phyloP scores from a whole-genome alignment of 352 stramenopile genomes.

The Phytophthora citrophthora region DNA sequence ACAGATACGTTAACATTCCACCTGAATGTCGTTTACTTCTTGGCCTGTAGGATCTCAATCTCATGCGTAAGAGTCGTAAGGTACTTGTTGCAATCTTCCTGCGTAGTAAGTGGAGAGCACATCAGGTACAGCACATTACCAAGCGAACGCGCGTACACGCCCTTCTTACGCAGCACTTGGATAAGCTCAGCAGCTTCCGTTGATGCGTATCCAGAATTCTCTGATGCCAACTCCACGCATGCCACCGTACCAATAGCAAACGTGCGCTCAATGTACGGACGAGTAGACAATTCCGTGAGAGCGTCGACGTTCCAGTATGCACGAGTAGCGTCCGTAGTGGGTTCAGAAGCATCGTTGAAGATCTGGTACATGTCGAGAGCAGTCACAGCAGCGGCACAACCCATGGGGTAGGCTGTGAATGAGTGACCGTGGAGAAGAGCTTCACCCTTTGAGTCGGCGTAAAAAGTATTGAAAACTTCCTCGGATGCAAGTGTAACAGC shows the following conservation, averaged over 20 bases:
- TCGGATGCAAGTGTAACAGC: conserved; percentile 88
- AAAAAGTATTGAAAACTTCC: conserved; percentile 91
- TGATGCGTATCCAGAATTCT: conserved; percentile 70
- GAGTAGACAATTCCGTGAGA: conserved; percentile 57
- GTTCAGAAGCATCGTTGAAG: conserved; percentile 39
- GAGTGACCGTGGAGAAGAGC: conserved; percentile 92
- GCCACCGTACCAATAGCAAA: conserved; percentile 85
- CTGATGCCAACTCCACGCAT: conserved; percentile 70
- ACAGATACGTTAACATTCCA: conserved; percentile 6
- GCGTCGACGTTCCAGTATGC: conserved; percentile 65
- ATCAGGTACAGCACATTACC: conserved; percentile 90
- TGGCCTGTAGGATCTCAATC: conserved; percentile 50
- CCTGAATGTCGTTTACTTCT: conserved; percentile 23
- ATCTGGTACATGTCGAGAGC: conserved; percentile 90
- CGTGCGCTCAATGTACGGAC: conserved; percentile 59
- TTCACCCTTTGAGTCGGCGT: conserved; percentile 85
- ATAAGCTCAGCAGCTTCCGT: conserved; percentile 71
- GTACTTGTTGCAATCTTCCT: conserved; percentile 66
- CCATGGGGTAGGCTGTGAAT: conserved; percentile 93
- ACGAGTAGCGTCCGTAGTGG: conserved; percentile 34
- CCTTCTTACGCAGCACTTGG: conserved; percentile 58
- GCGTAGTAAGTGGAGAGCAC: conserved; percentile 79
- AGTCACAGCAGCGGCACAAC: conserved; percentile 89
- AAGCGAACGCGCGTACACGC: conserved; percentile 80
- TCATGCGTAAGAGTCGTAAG: conserved; percentile 53